These are phyloP conservation scores for Leptographium flavum DNA, from an alignment of 2,329 filamentous ascomycete species.

Conservation along the genomic window DNA sequence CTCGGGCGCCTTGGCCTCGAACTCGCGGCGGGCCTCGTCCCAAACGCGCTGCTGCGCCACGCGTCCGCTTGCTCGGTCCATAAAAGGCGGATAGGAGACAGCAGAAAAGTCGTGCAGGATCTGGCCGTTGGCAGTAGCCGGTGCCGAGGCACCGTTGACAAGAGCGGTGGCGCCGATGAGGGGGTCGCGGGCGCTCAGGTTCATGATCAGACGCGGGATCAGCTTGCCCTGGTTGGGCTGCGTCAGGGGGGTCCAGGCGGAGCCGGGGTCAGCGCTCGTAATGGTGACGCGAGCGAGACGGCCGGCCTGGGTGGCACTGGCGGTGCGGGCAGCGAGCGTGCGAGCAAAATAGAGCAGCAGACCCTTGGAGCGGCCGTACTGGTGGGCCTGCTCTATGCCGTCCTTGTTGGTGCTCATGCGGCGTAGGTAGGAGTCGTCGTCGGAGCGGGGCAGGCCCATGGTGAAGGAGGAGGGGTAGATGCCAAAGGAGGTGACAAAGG, in stretches of 20 bases:
- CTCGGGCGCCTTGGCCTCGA: slow-evolving; percentile 16
- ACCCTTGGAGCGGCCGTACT: slow-evolving; percentile 23
- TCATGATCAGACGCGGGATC: slow-evolving; percentile 23
- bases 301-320: slow-evolving; percentile 7
- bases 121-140: slow-evolving; percentile 18
- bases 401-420: slow-evolving; percentile 22
- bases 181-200: slow-evolving; percentile 21
- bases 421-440: slow-evolving; percentile 19
- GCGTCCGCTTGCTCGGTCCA: slow-evolving; percentile 16
- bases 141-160: slow-evolving; percentile 21
- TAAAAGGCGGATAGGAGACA: slow-evolving; percentile 22
- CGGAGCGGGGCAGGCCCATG: slow-evolving; percentile 16
- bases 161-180: slow-evolving; percentile 22
- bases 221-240: slow-evolving; percentile 20
- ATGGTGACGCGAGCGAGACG: slow-evolving; percentile 17
- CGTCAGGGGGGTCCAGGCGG: slow-evolving; percentile 24
- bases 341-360: slow-evolving; percentile 23
- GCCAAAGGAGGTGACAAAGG: slow-evolving; percentile 23
- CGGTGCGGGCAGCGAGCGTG: slow-evolving; percentile 18
- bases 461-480: slow-evolving; percentile 24
- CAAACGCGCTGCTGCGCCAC: slow-evolving; percentile 15
- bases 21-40: slow-evolving; percentile 14
- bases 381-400: slow-evolving; percentile 20
- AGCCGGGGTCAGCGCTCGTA: slow-evolving; percentile 24
- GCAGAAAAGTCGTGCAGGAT: slow-evolving; percentile 24